Evolutionary conservation across 768 basidiomycete genomes (phyloP).

Genomic region (Trametes gibbosa): DNA sequence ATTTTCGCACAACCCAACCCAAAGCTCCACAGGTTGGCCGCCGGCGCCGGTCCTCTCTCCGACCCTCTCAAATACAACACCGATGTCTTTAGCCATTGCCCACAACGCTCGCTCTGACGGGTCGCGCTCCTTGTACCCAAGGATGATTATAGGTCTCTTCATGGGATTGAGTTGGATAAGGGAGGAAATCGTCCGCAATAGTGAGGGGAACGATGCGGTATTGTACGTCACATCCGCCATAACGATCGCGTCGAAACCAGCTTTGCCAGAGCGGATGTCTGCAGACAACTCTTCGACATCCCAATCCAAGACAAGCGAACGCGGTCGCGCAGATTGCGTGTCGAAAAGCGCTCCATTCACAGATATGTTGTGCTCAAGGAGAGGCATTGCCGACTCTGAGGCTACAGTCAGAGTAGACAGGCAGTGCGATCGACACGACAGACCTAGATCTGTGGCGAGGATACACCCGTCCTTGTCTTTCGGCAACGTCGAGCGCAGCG

Average conservation of each 20-base stretch:
- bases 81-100: slow-evolving; percentile 51
- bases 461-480: slow-evolving; percentile 29
- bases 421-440: slow-evolving; percentile 25
- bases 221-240: slow-evolving; percentile 96
- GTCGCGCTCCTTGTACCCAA: slow-evolving; percentile 90
- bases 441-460: slow-evolving; percentile 73
- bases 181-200: slow-evolving; percentile 62
- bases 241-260: slow-evolving; percentile 65
- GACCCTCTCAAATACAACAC: slow-evolving; percentile 55
- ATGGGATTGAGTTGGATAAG: slow-evolving; percentile 36
- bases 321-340: slow-evolving; percentile 24
- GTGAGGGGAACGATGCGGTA: slow-evolving; percentile 76
- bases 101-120: slow-evolving; percentile 72
- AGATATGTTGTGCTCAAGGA: slow-evolving; percentile 70
- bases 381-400: slow-evolving; percentile 62
- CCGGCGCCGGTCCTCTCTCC: slow-evolving; percentile 58
- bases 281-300: slow-evolving; percentile 56
- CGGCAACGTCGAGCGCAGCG: slow-evolving; percentile 43
- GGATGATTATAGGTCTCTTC: slow-evolving; percentile 47
- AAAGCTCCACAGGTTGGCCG: slow-evolving; percentile 66
- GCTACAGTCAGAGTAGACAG: slow-evolving; percentile 38
- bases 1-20: slow-evolving; percentile 42
- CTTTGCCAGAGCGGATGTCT: slow-evolving; percentile 34
- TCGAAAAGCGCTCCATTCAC: slow-evolving; percentile 40
- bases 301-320: slow-evolving; percentile 67